These are phyloP conservation scores for Suhomyces kunorum DNA, from an alignment of 1,139 yeast species.

Conservation along the genomic window DNA sequence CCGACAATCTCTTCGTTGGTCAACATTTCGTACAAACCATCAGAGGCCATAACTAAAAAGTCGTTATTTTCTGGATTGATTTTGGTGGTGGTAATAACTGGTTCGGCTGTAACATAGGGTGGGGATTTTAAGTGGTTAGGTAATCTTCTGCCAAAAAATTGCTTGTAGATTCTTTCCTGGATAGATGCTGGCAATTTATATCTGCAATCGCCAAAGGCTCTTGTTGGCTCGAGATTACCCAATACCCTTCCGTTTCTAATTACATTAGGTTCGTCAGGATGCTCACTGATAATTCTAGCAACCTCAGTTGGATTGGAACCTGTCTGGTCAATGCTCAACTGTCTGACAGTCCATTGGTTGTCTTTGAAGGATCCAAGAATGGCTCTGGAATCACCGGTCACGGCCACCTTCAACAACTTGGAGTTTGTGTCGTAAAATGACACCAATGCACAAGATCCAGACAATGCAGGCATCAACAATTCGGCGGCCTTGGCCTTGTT, in stretches of 20 bases:
- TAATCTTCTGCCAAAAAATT: constrained; percentile 79
- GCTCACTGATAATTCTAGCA: constrained; percentile 78
- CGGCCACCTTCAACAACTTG: constrained; percentile 79
- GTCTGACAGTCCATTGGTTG: constrained; percentile 84
- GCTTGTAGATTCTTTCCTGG: constrained; percentile 72
- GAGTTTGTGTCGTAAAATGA: constrained; percentile 82
- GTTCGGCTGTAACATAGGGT: constrained; percentile 97
- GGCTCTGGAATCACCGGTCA: constrained; percentile 96
- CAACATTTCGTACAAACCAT: constrained; percentile 90
- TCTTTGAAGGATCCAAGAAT: constrained; percentile 72
- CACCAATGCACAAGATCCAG: constrained; percentile 91
- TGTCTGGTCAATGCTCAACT: constrained; percentile 89
- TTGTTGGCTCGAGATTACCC: constrained; percentile 93
- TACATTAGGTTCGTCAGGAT: constrained; percentile 85
- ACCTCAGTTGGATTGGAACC: constrained; percentile 91
- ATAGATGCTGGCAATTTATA: constrained; percentile 76
- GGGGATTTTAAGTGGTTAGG: constrained; percentile 84
- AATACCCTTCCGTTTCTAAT: constrained; percentile 86
- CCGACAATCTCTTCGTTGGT: constrained; percentile 92
- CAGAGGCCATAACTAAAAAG: constrained; percentile 90
- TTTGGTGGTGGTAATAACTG: constrained; percentile 82
- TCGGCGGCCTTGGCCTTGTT: constrained; percentile 66
- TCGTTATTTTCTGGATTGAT: constrained; percentile 73
- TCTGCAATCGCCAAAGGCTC: constrained; percentile 97
- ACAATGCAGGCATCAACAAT: constrained; percentile 84